These are phyloP conservation scores for Meredithiella fracta DNA, from an alignment of 2,329 filamentous ascomycete genomes.

Conservation along the genomic window DNA sequence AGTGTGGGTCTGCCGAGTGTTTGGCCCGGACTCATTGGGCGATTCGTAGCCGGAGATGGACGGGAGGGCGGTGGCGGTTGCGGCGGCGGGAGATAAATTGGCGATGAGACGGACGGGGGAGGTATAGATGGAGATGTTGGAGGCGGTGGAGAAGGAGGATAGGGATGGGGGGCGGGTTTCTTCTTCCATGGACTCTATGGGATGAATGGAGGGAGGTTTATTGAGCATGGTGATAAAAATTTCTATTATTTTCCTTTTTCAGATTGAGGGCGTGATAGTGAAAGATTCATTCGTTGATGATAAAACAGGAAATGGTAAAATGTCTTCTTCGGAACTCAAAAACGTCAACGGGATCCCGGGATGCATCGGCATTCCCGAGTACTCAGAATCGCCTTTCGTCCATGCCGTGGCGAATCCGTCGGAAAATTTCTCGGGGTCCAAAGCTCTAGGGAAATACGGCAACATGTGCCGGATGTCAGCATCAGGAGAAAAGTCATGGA, in stretches of 20 bases:
- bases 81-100: not conserved
- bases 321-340: too few relatives aligned
- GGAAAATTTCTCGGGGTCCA: not conserved
- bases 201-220: too few relatives aligned
- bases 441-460: not conserved
- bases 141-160: constrained; percentile 1
- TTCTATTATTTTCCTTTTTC: too few relatives aligned
- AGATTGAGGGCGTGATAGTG: too few relatives aligned
- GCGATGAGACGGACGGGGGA: not conserved
- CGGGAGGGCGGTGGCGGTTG: not conserved
- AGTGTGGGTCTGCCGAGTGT: not conserved
- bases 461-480: not conserved
- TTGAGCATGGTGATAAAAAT: too few relatives aligned
- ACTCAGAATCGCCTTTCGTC: not conserved
- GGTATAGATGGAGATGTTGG: not conserved
- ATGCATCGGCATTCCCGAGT: not conserved
- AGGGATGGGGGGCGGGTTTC: not conserved
- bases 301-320: too few relatives aligned
- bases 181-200: too few relatives aligned
- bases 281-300: too few relatives aligned
- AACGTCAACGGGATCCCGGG: not conserved
- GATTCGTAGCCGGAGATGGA: constrained; percentile 2
- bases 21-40: not conserved
- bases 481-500: not conserved
- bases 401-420: not conserved